A percentile compares a stretch with the other conserved stretches of the same genome.
Conservation (phyloP, 148 eudicot species). For the Amaranthus hypochondriacus region DNA sequence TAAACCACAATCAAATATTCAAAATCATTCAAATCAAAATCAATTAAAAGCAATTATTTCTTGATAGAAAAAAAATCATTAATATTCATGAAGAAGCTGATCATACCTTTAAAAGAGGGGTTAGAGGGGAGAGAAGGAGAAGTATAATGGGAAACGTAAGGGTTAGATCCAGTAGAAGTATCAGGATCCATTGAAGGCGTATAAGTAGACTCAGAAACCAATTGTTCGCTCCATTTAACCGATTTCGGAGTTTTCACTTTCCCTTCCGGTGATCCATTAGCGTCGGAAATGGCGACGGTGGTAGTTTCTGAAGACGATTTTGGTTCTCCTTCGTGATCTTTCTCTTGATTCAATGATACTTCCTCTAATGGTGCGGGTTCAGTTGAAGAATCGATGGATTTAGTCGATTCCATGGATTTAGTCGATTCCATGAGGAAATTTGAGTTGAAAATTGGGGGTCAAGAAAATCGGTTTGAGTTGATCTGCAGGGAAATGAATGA, state of each 20-base stretch:
- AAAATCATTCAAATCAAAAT: neutral
- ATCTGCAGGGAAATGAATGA: neutral
- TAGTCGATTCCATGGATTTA: conserved; percentile 10
- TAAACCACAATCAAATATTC: neutral
- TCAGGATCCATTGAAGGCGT: conserved; percentile 29
- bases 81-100: neutral
- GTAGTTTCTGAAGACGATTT: conserved; percentile 9
- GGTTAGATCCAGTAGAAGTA: conserved; percentile 24
- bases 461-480: neutral
- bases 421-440: neutral
- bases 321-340: conserved; percentile 4
- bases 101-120: conserved; percentile 44
- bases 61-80: neutral
- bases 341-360: neutral
- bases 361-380: conserved; percentile 18
- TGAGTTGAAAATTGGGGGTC: neutral
- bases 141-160: conserved; percentile 36
- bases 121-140: conserved; percentile 15
- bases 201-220: conserved; percentile 40
- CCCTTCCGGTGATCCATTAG: conserved; percentile 6
- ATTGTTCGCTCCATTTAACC: conserved; percentile 54
- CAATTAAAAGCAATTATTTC: neutral
- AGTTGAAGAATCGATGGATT: conserved; percentile 13
- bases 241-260: conserved; percentile 35
- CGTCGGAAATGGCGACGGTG: neutral